Base-by-base conservation (phyloP, 352 stramenopile genomes). In the Globisporangium uncinulatum region DNA sequence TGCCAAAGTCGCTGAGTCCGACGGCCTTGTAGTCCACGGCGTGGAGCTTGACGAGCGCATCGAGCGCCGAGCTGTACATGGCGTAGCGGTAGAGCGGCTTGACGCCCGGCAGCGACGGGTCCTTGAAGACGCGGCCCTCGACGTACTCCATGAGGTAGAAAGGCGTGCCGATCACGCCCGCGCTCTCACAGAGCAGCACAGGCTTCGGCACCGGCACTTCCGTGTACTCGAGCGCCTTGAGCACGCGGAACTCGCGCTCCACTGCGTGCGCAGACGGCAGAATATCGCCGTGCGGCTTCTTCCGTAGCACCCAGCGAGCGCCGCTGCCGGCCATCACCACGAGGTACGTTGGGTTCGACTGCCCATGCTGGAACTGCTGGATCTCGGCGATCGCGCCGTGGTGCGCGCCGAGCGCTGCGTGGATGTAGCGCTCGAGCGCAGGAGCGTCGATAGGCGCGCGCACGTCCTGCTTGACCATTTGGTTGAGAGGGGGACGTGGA, bases 311-410 rank as follows among this genome's bases (percentile, higher is more conserved):
- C 69, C 77, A 87, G 63, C 86, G 70, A 39, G 70, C 68, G 31
- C 72, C 71, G 17, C 70, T 83, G 50, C 61, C 39, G 21, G 46
- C 59, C 76, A 90, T 89, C 5, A 56, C 74, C 51, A 96, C 54
- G 31, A 92, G 69, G 67, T 94, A 96, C 58, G 87, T 96, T 39
- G 87, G 87, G 67, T 96, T 96, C 11, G 78, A 92, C 63, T 96
- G 87, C 6, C 87, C 87, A 50, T 95, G 79, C 55, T 80, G 64
- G 63, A 96, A 96, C 70, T 96, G 83, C 48, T 71, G 51, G 50
- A 96, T 81, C 55, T 76, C 69, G 36, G 63, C 67, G 52, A 89
- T 73, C 32, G 71, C 29, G 32, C 79, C 79, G 57, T 89, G 74
- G 50, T 72, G 74, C 9, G 63, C 53, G 46, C 79, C 79, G 39